A percentile compares a stretch with the other conserved stretches of the same genome.
These are phyloP conservation scores for Elaeis guineensis DNA, from an alignment of 176 grass and related monocot species.

Conservation along the genomic window DNA sequence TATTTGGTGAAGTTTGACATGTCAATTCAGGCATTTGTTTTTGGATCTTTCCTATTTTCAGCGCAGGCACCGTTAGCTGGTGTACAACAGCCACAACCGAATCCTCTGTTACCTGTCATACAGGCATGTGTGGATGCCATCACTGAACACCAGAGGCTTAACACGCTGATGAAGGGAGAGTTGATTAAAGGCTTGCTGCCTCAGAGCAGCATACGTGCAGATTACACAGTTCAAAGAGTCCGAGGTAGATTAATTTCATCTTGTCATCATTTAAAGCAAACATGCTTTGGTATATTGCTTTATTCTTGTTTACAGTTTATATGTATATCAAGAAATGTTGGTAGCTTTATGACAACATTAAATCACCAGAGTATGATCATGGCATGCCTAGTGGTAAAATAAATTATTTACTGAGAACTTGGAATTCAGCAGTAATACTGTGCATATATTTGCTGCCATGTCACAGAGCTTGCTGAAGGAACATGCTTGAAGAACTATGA, in stretches of 20 bases:
- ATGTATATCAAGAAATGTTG: too few species aligned
- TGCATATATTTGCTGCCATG: not conserved
- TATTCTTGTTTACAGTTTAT: too few species aligned
- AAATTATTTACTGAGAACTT: too few species aligned
- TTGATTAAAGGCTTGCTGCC: conserved; percentile 85
- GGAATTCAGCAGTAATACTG: too few species aligned
- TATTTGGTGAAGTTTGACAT: too few species aligned
- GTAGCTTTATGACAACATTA: too few species aligned
- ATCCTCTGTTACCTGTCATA: conserved; percentile 50
- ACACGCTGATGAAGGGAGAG: conserved; percentile 94
- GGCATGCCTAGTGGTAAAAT: too few species aligned
- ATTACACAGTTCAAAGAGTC: conserved; percentile 84
- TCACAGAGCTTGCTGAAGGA: conserved; percentile 85
- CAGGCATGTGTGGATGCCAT: conserved; percentile 89
- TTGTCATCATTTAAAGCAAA: too few species aligned
- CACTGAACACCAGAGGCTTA: conserved; percentile 94
- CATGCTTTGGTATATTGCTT: too few species aligned
- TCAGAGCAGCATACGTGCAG: conserved; percentile 65
- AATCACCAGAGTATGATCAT: too few species aligned
- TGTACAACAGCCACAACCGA: conserved; percentile 52
- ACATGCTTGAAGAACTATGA: conserved; percentile 94
- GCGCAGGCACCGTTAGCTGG: conserved; percentile 47
- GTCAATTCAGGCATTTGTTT: too few species aligned
- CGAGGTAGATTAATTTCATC: conserved; percentile 39
- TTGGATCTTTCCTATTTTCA: conserved; percentile 22